Evolutionary conservation across 2,329 filamentous ascomycete genomes (phyloP).

Genomic region (Aspergillus intermedius): DNA sequence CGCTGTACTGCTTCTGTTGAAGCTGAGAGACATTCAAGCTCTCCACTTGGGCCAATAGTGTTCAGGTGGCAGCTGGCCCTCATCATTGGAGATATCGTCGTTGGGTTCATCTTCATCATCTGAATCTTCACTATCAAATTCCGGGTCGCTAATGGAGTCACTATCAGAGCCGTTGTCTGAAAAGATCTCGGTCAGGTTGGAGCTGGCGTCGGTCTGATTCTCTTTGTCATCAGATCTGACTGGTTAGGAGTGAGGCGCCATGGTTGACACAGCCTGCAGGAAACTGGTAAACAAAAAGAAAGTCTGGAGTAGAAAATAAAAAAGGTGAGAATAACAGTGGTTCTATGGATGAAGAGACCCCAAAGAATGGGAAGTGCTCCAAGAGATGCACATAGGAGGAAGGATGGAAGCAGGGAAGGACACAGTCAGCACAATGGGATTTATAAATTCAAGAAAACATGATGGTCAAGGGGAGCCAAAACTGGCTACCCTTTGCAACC

Average conservation of each 20-base stretch:
- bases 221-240: slow-evolving; percentile 3
- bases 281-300: neutral
- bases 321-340: no score
- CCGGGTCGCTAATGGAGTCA: slow-evolving; percentile 8
- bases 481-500: no score
- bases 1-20: slow-evolving; percentile 15
- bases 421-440: no score
- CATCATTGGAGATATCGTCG: slow-evolving; percentile 4
- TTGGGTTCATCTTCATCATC: slow-evolving; percentile 6
- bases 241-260: slow-evolving; percentile 1
- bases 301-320: no score
- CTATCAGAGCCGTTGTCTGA: slow-evolving; percentile 7
- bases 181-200: slow-evolving; percentile 7
- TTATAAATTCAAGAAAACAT: no score
- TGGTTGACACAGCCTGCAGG: slow-evolving; percentile 1
- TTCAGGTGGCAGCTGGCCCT: slow-evolving; percentile 11
- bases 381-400: no score
- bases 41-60: slow-evolving; percentile 14
- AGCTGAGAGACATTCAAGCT: slow-evolving; percentile 15
- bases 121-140: slow-evolving; percentile 7
- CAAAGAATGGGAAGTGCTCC: no score
- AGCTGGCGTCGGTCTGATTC: slow-evolving; percentile 10
- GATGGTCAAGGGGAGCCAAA: no score
- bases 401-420: no score
- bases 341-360: no score